A percentile compares a stretch with the other conserved stretches of the same genome.
These are phyloP conservation scores for Teratosphaeria pseudoeucalypti DNA, from an alignment of 2,329 filamentous ascomycete genomes.

Conservation along the genomic window DNA sequence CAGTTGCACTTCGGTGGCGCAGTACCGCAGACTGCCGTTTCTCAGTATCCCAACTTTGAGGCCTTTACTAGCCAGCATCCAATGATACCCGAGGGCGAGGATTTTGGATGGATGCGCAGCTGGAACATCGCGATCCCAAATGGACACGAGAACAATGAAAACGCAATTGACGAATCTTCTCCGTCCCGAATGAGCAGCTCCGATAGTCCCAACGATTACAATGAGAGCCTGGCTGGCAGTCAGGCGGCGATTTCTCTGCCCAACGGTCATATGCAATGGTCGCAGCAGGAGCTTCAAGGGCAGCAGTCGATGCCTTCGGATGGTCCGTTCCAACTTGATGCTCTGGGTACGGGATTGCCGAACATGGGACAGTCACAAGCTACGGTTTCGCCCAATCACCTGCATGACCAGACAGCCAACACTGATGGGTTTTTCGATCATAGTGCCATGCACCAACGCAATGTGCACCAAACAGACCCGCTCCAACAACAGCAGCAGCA, in stretches of 20 bases:
- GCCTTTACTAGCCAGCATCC: constrained; percentile 22
- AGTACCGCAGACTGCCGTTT: constrained; percentile 28
- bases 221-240: constrained; percentile 79
- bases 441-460: constrained; percentile 42
- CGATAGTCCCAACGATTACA: constrained; percentile 81
- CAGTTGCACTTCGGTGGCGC: constrained; percentile 72
- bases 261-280: constrained; percentile 38
- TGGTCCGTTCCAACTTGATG: constrained; percentile 64
- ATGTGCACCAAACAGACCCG: constrained; percentile 2
- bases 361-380: constrained; percentile 61
- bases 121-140: constrained; percentile 63
- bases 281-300: constrained; percentile 59
- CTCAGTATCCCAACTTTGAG: constrained; percentile 43
- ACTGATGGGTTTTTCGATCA: constrained; percentile 65
- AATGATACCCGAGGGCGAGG: constrained; percentile 57
- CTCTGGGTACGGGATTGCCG: constrained; percentile 63
- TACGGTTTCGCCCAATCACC: constrained; percentile 67
- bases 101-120: constrained; percentile 77
- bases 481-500: constrained; percentile 10
- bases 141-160: constrained; percentile 54
- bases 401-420: constrained; percentile 54
- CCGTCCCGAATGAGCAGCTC: constrained; percentile 95
- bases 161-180: constrained; percentile 82
- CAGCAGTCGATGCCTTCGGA: constrained; percentile 50
- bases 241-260: constrained; percentile 13